Conservation (phyloP, 176 grass and related monocot genomes). For the Musa itinerans region DNA sequence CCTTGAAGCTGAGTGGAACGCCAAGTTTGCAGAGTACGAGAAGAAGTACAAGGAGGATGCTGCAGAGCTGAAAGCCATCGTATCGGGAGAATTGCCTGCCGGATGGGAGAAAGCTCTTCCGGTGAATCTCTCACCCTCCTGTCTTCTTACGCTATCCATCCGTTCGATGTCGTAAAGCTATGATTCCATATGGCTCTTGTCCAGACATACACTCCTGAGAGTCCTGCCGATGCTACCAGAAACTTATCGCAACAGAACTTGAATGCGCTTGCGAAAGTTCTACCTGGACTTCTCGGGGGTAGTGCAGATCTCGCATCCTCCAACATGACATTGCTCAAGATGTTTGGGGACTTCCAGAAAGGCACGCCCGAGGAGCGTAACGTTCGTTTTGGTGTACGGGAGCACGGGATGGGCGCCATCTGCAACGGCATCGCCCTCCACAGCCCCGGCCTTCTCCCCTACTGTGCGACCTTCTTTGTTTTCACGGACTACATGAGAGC, state of each 20-base stretch:
- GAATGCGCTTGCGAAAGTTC: slow-evolving; percentile 73
- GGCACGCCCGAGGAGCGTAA: slow-evolving; percentile 83
- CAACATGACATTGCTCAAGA: slow-evolving; percentile 95
- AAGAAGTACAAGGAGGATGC: slow-evolving; percentile 79
- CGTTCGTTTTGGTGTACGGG: slow-evolving; percentile 86
- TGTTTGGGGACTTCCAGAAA: slow-evolving; percentile 94
- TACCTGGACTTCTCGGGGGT: slow-evolving; percentile 81
- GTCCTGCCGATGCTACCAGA: slow-evolving; percentile 71
- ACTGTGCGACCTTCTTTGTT: slow-evolving; percentile 97
- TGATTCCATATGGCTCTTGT: neutral
- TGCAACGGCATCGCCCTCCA: slow-evolving; percentile 85
- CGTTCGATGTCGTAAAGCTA: no score
- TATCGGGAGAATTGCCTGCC: slow-evolving; percentile 59
- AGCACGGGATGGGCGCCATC: slow-evolving; percentile 93
- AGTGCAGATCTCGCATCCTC: slow-evolving; percentile 95
- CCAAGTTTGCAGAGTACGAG: slow-evolving; percentile 75
- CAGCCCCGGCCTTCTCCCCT: slow-evolving; percentile 77
- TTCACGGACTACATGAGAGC: slow-evolving; percentile 97
- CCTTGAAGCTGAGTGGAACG: slow-evolving; percentile 67
- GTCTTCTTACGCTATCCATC: neutral
- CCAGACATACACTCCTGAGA: slow-evolving; percentile 90
- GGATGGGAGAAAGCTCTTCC: slow-evolving; percentile 81
- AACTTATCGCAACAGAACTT: slow-evolving; percentile 81
- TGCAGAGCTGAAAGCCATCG: slow-evolving; percentile 64
- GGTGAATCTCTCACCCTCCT: slow-evolving; percentile 25